phyloP scores from a whole-genome alignment of 2,329 filamentous ascomycete genomes.

The Diaporthe aspalathi region DNA sequence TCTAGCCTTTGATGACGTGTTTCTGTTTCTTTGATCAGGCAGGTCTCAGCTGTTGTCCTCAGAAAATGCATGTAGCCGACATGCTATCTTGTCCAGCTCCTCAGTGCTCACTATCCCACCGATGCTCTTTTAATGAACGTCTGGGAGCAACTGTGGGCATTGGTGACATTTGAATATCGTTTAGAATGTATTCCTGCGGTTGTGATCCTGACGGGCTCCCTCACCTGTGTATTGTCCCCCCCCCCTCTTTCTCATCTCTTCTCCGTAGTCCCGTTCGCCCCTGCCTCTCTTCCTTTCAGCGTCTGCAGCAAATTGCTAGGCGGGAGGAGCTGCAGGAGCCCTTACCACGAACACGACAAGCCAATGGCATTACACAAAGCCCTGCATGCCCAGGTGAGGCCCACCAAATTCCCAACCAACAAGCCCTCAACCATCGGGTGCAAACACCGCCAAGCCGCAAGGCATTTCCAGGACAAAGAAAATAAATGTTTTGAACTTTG shows the following conservation, averaged over 20 bases:
- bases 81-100: neutral
- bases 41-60: neutral
- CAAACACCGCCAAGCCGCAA: neutral
- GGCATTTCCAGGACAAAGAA: neutral
- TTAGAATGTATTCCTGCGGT: too few species aligned
- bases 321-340: conserved; percentile 18
- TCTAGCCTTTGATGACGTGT: too few species aligned
- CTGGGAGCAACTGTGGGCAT: neutral
- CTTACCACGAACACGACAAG: neutral
- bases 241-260: neutral
- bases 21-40: too few species aligned
- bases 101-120: neutral
- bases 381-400: conserved; percentile 21
- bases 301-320: neutral
- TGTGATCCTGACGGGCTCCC: neutral
- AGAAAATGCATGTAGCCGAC: neutral
- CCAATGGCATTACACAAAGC: neutral
- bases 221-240: too few species aligned
- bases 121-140: too few species aligned
- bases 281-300: neutral
- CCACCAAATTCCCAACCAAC: neutral
- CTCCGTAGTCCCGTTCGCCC: neutral
- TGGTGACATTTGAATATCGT: neutral
- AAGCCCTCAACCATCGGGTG: neutral
- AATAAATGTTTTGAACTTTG: neutral